phyloP scores from a whole-genome alignment of 257 asterid species.

The Misopates orontium region DNA sequence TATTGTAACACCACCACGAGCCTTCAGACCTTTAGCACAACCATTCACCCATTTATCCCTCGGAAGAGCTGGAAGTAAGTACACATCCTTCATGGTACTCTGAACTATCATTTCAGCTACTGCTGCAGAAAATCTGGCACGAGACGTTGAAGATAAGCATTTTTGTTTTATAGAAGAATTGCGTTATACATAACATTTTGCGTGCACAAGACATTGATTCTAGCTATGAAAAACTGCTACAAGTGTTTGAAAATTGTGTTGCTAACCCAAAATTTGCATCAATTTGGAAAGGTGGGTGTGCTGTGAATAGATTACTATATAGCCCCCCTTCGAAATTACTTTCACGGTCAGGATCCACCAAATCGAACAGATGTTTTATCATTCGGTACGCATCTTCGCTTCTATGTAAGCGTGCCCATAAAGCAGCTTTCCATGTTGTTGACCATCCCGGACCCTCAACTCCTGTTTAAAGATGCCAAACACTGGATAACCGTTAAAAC shows the following conservation, averaged over 20 bases:
- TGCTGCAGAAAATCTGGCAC: conserved; percentile 68
- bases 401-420: conserved; percentile 71
- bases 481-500: too few relatives aligned
- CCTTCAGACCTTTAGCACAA: conserved; percentile 61
- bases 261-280: conserved; percentile 84
- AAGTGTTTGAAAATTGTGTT: background rate
- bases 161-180: background rate
- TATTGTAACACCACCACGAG: conserved; percentile 58
- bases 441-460: conserved; percentile 91
- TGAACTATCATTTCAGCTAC: conserved; percentile 81
- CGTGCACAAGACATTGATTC: background rate
- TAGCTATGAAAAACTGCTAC: background rate
- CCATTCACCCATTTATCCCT: conserved; percentile 66
- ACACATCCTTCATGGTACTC: conserved; percentile 60
- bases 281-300: conserved; percentile 90
- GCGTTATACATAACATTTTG: background rate
- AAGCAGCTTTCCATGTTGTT: conserved; percentile 67
- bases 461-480: conserved; percentile 37
- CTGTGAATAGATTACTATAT: conserved; percentile 64
- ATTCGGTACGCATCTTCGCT: conserved; percentile 62
- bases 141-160: background rate
- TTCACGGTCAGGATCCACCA: conserved; percentile 59
- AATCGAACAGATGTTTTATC: conserved; percentile 64
- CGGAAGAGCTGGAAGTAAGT: conserved; percentile 81
- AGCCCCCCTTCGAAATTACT: conserved; percentile 62